These are phyloP conservation scores for Firmiana major DNA, from an alignment of 345 rosid genomes.

Conservation along the genomic window DNA sequence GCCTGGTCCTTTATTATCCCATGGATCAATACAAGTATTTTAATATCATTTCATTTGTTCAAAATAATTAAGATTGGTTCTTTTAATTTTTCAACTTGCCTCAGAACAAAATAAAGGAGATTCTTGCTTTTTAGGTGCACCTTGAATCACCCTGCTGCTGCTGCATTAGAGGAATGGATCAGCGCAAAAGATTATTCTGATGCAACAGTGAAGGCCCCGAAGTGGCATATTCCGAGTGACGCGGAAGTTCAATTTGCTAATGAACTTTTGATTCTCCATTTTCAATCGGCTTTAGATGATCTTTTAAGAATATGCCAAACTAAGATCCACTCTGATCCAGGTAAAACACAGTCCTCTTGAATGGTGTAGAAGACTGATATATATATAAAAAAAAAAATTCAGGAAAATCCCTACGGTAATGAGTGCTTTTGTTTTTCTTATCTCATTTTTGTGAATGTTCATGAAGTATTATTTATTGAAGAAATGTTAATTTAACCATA, in stretches of 20 bases:
- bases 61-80: slow-evolving; percentile 1
- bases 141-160: slow-evolving; percentile 72
- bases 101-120: slow-evolving; percentile 15
- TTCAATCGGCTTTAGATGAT: slow-evolving; percentile 82
- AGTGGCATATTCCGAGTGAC: slow-evolving; percentile 86
- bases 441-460: not conserved
- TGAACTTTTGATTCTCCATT: slow-evolving; percentile 86
- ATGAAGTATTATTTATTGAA: not conserved
- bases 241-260: slow-evolving; percentile 93
- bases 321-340: slow-evolving; percentile 77
- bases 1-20: slow-evolving; percentile 88
- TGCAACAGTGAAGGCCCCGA: slow-evolving; percentile 48
- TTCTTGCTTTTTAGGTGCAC: slow-evolving; percentile 54
- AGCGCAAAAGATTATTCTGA: slow-evolving; percentile 75
- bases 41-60: slow-evolving; percentile 2
- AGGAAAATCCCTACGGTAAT: not conserved
- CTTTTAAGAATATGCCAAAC: slow-evolving; percentile 74
- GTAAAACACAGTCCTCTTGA: slow-evolving; percentile 31
- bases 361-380: not conserved
- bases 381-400: not conserved
- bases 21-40: slow-evolving; percentile 81
- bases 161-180: slow-evolving; percentile 84
- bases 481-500: not conserved
- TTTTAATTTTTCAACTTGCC: not conserved
- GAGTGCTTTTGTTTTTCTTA: not conserved